phyloP scores from a whole-genome alignment of 345 rosid species.

The Salix caprea region DNA sequence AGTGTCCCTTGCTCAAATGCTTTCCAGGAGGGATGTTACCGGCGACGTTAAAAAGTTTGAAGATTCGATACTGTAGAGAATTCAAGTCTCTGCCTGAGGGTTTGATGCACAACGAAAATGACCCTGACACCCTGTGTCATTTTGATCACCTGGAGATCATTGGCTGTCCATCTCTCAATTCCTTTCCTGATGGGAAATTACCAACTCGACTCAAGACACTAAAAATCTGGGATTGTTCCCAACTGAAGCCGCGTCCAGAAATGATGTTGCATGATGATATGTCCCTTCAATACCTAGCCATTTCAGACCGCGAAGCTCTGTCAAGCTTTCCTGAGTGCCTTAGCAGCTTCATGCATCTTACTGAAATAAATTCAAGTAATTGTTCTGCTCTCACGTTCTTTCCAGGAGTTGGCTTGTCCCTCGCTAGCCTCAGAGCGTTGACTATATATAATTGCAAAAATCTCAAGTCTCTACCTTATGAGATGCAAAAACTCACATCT shows the following conservation, averaged over 20 bases:
- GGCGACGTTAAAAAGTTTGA: not conserved
- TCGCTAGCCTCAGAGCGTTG: not conserved
- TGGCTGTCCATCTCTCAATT: conserved; percentile 20
- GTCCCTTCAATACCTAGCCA: conserved; percentile 8
- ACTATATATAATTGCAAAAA: not conserved
- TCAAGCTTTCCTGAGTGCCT: not conserved
- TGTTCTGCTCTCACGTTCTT: not conserved
- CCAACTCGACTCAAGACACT: conserved; percentile 11
- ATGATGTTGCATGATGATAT: conserved; percentile 4
- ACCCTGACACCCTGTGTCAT: not conserved
- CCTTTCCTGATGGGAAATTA: conserved; percentile 3
- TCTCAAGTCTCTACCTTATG: conserved; percentile 13
- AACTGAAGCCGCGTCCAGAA: conserved; percentile 6
- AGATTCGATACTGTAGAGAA: not conserved
- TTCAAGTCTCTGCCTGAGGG: not conserved
- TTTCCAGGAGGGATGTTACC: conserved; percentile 4
- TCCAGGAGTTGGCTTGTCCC: not conserved
- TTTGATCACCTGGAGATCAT: not conserved
- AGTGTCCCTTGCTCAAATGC: conserved; percentile 3
- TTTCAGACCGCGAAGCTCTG: not conserved
- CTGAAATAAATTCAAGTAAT: too few relatives aligned
- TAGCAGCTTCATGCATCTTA: not conserved
- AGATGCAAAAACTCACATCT: conserved; percentile 6
- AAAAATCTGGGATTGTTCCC: not conserved
- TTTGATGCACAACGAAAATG: not conserved